Evolutionary conservation across 208 protist species (phyloP).

Genomic region (Trypanosoma rangeli): DNA sequence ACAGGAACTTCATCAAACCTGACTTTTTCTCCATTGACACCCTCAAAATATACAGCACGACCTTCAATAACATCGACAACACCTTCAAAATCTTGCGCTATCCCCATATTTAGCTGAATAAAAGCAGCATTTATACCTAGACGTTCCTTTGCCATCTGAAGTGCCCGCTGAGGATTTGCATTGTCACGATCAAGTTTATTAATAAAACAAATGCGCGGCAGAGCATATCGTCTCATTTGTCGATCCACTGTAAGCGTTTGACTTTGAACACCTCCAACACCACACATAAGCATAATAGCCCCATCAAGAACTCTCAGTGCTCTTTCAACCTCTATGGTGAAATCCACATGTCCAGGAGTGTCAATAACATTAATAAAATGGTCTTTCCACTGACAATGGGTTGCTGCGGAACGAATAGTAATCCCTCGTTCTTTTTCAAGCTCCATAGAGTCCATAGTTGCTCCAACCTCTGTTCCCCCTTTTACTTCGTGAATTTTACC

Average conservation of each 20-base stretch:
- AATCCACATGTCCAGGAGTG: slow-evolving; percentile 99
- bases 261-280: slow-evolving; percentile 95
- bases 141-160: slow-evolving; percentile 86
- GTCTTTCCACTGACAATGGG: slow-evolving; percentile 96
- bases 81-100: slow-evolving; percentile 95
- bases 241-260: slow-evolving; percentile 99
- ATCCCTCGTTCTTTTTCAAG: slow-evolving; percentile 99
- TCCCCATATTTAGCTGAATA: slow-evolving; percentile 97
- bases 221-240: slow-evolving; percentile 98
- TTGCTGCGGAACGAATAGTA: slow-evolving; percentile 99
- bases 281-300: slow-evolving; percentile 97
- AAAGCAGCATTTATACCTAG: slow-evolving; percentile 95
- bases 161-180: slow-evolving; percentile 84
- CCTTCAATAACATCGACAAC: slow-evolving; percentile 96
- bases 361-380: slow-evolving; percentile 99
- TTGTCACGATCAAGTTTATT: slow-evolving; percentile 98
- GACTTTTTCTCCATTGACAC: slow-evolving; percentile 88
- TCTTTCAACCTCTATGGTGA: slow-evolving; percentile 99
- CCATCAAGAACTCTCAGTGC: slow-evolving; percentile 99
- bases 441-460: slow-evolving; percentile 99
- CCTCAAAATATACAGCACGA: slow-evolving; percentile 94
- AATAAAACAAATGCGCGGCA: slow-evolving; percentile 98
- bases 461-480: slow-evolving; percentile 97
- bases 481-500: slow-evolving; percentile 98
- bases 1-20: slow-evolving; percentile 80